phyloP scores from a whole-genome alignment of 2,329 filamentous ascomycete species.

The Aspergillus amoenus region DNA sequence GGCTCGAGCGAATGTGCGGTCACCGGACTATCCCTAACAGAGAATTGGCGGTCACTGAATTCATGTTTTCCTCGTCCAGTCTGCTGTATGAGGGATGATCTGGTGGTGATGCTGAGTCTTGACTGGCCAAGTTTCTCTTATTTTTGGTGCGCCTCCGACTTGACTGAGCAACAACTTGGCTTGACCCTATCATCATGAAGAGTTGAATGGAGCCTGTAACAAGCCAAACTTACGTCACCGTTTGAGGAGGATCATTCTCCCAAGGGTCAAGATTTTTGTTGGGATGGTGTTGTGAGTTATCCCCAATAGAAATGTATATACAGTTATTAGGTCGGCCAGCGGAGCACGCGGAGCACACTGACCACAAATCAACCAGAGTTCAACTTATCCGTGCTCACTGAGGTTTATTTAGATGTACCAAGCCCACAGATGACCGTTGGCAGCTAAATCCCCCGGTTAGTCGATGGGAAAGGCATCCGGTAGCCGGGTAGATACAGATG shows the following conservation, averaged over 20 bases:
- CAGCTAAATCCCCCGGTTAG: too few species aligned
- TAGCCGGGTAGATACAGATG: too few species aligned
- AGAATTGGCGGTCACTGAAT: slow-evolving; percentile 6
- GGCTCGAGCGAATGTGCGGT: neutral
- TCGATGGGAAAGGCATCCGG: too few species aligned
- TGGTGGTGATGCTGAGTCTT: slow-evolving; percentile 5
- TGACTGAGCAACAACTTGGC: slow-evolving; percentile 8
- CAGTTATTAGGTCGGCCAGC: neutral
- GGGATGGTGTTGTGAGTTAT: slow-evolving; percentile 3
- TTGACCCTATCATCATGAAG: slow-evolving; percentile 7
- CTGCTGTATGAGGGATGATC: slow-evolving; percentile 9
- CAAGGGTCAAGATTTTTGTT: neutral
- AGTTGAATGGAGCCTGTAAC: slow-evolving; percentile 1
- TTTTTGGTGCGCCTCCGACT: slow-evolving; percentile 10
- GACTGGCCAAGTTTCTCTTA: slow-evolving; percentile 21
- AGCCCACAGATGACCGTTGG: too few species aligned
- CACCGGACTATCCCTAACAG: slow-evolving; percentile 8
- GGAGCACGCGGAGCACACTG: neutral
- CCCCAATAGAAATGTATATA: neutral
- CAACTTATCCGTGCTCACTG: too few species aligned
- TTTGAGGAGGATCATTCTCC: neutral
- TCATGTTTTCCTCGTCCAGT: slow-evolving; percentile 7
- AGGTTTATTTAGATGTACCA: too few species aligned
- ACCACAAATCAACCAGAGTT: too few species aligned
- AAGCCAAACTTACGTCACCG: neutral